Conservation (phyloP, 495 filamentous ascomycete genomes). For the Podospora conica region DNA sequence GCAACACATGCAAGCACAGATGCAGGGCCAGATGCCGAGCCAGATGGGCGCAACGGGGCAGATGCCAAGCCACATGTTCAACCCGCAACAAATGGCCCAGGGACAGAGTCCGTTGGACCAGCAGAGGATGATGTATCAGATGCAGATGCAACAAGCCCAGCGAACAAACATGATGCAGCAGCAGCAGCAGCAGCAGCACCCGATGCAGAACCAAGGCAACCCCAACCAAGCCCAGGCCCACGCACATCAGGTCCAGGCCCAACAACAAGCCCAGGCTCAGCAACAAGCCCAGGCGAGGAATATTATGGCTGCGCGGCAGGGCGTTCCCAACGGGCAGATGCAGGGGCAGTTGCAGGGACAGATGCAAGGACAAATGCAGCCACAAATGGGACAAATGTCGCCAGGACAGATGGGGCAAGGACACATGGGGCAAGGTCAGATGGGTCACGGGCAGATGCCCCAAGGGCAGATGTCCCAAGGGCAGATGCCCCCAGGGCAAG, state of each 20-base stretch:
- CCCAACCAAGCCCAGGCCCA: neutral
- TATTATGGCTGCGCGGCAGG: conserved; percentile 44
- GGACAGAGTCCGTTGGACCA: conserved; percentile 48
- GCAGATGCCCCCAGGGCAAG: conserved; percentile 39
- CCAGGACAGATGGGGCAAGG: neutral
- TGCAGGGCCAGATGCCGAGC: conserved; percentile 24
- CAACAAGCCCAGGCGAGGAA: conserved; percentile 30
- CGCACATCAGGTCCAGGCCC: conserved; percentile 12
- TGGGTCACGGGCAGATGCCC: conserved; percentile 41
- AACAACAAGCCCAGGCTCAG: conserved; percentile 34
- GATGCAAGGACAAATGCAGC: neutral
- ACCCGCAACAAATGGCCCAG: conserved; percentile 48
- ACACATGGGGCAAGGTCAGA: conserved; percentile 20
- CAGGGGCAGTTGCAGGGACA: neutral
- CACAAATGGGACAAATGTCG: neutral
- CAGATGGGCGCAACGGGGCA: conserved; percentile 26
- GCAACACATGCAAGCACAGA: conserved; percentile 32
- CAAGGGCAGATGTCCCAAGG: conserved; percentile 44
- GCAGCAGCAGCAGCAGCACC: conserved; percentile 38
- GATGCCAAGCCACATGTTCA: conserved; percentile 34
- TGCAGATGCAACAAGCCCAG: conserved; percentile 64
- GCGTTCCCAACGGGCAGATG: conserved; percentile 41
- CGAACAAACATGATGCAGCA: conserved; percentile 48
- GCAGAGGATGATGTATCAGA: conserved; percentile 54
- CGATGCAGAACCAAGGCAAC: conserved; percentile 23